Evolutionary conservation across 768 basidiomycete species (phyloP).

Genomic region (Psilocybe tampanensis): DNA sequence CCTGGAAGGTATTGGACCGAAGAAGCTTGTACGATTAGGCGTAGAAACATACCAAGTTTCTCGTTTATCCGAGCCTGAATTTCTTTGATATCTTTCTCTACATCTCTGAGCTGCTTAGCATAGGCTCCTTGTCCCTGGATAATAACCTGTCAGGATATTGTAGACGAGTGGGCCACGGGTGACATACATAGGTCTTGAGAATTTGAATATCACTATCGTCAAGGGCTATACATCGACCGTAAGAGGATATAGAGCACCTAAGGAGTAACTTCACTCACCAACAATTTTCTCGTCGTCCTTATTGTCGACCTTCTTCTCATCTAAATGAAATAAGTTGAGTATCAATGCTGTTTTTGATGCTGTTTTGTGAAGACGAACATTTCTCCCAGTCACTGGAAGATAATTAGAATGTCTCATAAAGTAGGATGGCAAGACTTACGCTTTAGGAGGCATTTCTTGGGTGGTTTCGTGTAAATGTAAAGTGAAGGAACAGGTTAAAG

Average conservation of each 20-base stretch:
- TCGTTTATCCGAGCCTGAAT: conserved; percentile 98
- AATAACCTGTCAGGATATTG: conserved; percentile 3
- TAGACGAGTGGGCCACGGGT: background rate
- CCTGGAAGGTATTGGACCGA: conserved; percentile 45
- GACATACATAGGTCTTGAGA: conserved; percentile 91
- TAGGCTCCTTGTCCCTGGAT: conserved; percentile 97
- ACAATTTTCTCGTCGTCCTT: conserved; percentile 95
- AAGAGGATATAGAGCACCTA: background rate
- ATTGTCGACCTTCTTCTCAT: conserved; percentile 82
- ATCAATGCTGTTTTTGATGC: conserved; percentile 2
- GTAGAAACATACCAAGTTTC: conserved; percentile 70
- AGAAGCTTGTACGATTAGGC: background rate
- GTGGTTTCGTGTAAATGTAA: conserved; percentile 27
- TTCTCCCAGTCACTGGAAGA: conserved; percentile 93
- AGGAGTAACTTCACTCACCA: conserved; percentile 43
- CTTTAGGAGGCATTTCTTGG: conserved; percentile 85
- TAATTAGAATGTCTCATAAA: conserved; percentile 11
- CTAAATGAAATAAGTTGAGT: conserved; percentile 38
- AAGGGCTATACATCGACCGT: conserved; percentile 55
- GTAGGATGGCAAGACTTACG: conserved; percentile 56
- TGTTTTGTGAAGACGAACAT: conserved; percentile 52
- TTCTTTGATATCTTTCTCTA: conserved; percentile 91
- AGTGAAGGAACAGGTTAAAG: conserved; percentile 18
- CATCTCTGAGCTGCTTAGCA: conserved; percentile 83
- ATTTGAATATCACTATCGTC: conserved; percentile 99